Evolutionary conservation across 202 grass and related monocot species (phyloP).

Genomic region (Elaeis oleifera): DNA sequence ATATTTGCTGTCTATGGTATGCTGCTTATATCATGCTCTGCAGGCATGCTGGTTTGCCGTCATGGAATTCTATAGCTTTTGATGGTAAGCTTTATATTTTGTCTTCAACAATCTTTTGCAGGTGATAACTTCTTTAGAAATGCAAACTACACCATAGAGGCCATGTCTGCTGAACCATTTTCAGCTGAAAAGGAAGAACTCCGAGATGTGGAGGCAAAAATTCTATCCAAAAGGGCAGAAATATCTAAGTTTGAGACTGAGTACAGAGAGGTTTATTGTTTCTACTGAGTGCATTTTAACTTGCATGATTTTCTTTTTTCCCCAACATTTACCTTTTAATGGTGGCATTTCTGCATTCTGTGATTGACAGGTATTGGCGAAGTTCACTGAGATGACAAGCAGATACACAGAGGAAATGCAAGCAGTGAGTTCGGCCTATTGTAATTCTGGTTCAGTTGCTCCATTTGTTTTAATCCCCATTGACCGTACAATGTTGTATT

Average conservation of each 20-base stretch:
- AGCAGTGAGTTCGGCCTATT: conserved; percentile 42
- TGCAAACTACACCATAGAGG: conserved; percentile 78
- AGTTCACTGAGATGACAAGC: conserved; percentile 93
- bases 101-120: conserved; percentile 27
- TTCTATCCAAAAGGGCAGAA: conserved; percentile 71
- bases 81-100: conserved; percentile 8
- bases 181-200: conserved; percentile 65
- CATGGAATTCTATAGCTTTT: background rate
- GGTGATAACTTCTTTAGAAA: conserved; percentile 99
- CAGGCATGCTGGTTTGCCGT: background rate
- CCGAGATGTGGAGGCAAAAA: conserved; percentile 59
- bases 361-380: conserved; percentile 38
- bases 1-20: conserved; percentile 95
- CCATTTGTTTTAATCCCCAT: background rate
- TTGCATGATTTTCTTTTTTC: too few species aligned
- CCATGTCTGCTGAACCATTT: conserved; percentile 77
- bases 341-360: background rate
- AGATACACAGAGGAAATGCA: conserved; percentile 96
- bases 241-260: conserved; percentile 92
- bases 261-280: conserved; percentile 60
- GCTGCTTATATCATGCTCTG: conserved; percentile 3
- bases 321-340: background rate
- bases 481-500: background rate
- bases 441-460: too few species aligned
- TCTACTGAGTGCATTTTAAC: too few species aligned